Conservation (phyloP, 345 rosid genomes). For the Pelargonium nanum region DNA sequence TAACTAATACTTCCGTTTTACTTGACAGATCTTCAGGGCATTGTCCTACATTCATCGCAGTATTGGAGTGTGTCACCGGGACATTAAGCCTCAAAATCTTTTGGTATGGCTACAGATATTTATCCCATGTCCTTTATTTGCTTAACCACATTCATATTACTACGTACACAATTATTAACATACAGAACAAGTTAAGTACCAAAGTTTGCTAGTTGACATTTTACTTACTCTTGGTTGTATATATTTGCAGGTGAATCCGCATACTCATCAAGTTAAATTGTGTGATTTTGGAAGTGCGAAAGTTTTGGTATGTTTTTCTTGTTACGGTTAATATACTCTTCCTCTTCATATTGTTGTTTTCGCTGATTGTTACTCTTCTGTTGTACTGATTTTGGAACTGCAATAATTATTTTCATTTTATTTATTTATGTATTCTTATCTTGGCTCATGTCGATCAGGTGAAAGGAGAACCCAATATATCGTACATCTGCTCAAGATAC, state of each 20-base stretch:
- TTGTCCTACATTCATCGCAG: constrained; percentile 80
- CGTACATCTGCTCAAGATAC: constrained; percentile 93
- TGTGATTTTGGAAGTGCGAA: constrained; percentile 99
- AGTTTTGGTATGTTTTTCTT: constrained; percentile 57
- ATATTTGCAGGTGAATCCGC: constrained; percentile 78
- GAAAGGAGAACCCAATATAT: constrained; percentile 96
- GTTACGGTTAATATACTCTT: no score
- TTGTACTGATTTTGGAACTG: no score
- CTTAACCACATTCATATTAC: no score
- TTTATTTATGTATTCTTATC: background rate
- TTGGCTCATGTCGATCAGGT: constrained; percentile 40
- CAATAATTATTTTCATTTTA: no score
- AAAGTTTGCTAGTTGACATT: background rate
- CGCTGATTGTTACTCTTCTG: no score
- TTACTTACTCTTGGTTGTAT: background rate
- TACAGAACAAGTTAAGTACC: no score
- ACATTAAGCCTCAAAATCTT: constrained; percentile 96
- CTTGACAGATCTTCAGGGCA: constrained; percentile 82
- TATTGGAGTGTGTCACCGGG: constrained; percentile 89
- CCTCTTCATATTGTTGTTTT: no score
- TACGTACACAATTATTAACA: background rate
- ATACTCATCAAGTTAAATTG: constrained; percentile 91
- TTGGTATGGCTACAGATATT: constrained; percentile 38
- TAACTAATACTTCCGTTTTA: background rate
- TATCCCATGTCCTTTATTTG: no score